Evolutionary conservation across 768 basidiomycete genomes (phyloP), one percentile per base, ranked within the genome.

Genomic region (Suillus clintonianus): DNA sequence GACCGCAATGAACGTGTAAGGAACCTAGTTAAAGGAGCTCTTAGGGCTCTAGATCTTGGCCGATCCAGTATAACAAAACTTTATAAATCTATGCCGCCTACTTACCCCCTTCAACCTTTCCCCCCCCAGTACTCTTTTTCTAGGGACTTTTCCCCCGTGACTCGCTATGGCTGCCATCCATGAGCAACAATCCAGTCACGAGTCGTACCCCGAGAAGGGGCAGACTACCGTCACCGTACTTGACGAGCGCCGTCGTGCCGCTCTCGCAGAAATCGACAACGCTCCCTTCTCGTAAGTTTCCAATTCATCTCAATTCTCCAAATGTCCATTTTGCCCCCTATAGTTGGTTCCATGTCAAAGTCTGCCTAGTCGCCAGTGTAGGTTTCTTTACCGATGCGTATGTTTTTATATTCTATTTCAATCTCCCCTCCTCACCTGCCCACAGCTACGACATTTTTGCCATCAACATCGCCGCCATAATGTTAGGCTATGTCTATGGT

Each of bases 301-400:
- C 1, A 13, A 39, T 54, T 47, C 37, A 45, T 3, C 14, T 4
- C 0, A 19, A 3, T 37, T 19, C 11, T 62, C 2, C 37, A 59
- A 9, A 58, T 62, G 11, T 51, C 55, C 22, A 48, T 58, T 62
- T 43, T 62, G 37, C 65, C 51, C 47, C 2, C 19, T n/a, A n/a
- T 62, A 91, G 90, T 8, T 91, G 89, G 88, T 95, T 94, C 80
- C 94, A 95, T 70, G 87, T 89, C 62, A 94, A 93, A 76, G 83
- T 89, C 65, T 86, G 85, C 69, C 67, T 86, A 62, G 85, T 85
- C 11, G 80, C 92, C 3, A 92, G 94, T 69, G 90, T 90, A 9
- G 94, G 94, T 32, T 95, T 96, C 83, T 96, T 95, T 82, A 94
- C 94, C 54, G 94, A 92, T 79, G 88, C 89, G 85, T 88, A 67